A percentile compares a stretch with the other conserved stretches of the same genome.
phyloP scores from a whole-genome alignment of 257 asterid species.

The Solanum lycopersicoides region DNA sequence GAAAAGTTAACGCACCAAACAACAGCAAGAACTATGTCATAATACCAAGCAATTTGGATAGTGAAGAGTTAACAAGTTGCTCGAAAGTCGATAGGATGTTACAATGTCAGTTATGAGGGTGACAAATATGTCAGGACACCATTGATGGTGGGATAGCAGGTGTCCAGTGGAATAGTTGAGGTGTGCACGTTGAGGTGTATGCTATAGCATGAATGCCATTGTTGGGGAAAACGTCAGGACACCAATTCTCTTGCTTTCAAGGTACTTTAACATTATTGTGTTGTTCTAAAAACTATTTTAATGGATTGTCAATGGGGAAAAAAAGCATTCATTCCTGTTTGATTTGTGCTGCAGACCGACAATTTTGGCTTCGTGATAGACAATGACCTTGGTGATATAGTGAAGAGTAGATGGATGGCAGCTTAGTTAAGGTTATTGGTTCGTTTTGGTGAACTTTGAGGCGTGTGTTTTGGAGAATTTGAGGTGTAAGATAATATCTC shows the following conservation, averaged over 20 bases:
- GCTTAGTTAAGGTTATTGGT: not conserved
- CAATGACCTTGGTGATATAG: not conserved
- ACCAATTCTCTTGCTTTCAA: not conserved
- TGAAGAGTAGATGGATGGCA: not conserved
- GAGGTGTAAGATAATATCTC: not conserved
- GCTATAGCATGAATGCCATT: no score
- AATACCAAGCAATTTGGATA: not conserved
- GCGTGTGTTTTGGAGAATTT: not conserved
- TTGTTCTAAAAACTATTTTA: not conserved
- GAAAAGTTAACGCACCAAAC: not conserved
- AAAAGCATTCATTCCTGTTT: not conserved
- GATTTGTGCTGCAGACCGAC: not conserved
- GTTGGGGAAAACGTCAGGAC: not conserved
- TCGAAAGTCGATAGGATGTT: not conserved
- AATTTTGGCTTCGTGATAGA: not conserved
- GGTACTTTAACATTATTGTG: not conserved
- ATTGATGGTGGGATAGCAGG: not conserved
- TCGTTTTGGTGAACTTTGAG: not conserved
- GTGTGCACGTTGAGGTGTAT: not conserved
- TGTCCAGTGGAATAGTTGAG: not conserved
- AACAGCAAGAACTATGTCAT: not conserved
- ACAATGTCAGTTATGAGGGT: not conserved
- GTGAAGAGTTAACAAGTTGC: not conserved
- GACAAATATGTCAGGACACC: not conserved
- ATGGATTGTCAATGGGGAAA: not conserved